phyloP scores from a whole-genome alignment of 1,284 basidiomycete genomes.

The Sphaerobolus stellatus region DNA sequence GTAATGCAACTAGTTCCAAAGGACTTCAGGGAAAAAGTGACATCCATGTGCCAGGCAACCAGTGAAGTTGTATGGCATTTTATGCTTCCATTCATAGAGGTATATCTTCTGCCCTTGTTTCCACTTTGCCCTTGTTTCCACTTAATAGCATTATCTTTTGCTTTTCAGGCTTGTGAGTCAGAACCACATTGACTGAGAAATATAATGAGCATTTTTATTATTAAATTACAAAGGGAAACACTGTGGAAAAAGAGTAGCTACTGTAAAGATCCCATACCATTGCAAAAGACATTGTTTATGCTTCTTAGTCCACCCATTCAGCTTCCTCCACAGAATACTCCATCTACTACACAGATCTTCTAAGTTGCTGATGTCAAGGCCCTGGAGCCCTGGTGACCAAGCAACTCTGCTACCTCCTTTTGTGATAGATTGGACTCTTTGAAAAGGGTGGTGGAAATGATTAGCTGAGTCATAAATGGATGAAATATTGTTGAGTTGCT shows the following conservation, averaged over 20 bases:
- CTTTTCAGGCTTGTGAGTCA: background rate
- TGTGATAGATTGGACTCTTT: background rate
- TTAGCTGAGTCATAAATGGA: background rate
- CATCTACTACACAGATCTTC: background rate
- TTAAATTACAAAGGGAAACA: background rate
- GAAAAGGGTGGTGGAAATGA: background rate
- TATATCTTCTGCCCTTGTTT: no score
- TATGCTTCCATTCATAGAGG: background rate
- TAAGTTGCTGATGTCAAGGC: background rate
- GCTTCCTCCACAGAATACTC: background rate
- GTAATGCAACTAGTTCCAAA: conserved; percentile 14
- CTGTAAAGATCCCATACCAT: background rate
- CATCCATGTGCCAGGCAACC: conserved; percentile 35
- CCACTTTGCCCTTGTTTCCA: background rate
- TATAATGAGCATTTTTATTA: no score
- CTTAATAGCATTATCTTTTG: background rate
- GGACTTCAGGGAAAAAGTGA: conserved; percentile 18
- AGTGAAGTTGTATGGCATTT: background rate
- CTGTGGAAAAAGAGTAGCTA: background rate
- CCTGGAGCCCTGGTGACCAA: background rate
- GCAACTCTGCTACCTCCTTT: background rate
- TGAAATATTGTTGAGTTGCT: background rate
- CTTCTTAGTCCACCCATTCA: background rate
- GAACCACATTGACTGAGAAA: background rate
- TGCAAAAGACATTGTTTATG: background rate